Evolutionary conservation across 2,329 filamentous ascomycete species (phyloP).

Genomic region (Fusarium lyarnte): DNA sequence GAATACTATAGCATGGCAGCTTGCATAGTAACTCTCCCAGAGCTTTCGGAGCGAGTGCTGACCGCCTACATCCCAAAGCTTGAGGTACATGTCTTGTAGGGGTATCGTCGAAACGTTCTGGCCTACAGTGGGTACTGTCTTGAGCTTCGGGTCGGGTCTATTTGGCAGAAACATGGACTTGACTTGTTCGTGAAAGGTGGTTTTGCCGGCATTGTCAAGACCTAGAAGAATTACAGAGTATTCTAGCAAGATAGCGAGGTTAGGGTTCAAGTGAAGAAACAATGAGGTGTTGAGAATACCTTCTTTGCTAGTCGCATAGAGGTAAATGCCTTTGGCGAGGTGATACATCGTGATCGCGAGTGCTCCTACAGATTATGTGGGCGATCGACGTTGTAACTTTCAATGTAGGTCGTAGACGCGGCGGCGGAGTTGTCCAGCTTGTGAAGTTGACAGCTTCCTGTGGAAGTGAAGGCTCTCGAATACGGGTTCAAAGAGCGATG

Average conservation of each 20-base stretch:
- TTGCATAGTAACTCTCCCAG: slow-evolving; percentile 96
- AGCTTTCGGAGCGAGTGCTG: slow-evolving; percentile 88
- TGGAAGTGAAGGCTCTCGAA: background rate
- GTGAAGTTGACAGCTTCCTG: background rate
- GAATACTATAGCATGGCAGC: slow-evolving; percentile 96
- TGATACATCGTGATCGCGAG: slow-evolving; percentile 78
- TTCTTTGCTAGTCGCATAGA: slow-evolving; percentile 97
- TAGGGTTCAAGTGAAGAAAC: slow-evolving; percentile 9
- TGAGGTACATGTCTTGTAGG: slow-evolving; percentile 93
- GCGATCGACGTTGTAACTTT: background rate
- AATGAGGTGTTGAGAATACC: slow-evolving; percentile 60
- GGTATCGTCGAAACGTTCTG: slow-evolving; percentile 95
- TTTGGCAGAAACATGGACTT: slow-evolving; percentile 83
- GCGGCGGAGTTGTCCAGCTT: background rate
- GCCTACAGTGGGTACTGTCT: slow-evolving; percentile 95
- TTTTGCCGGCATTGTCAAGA: slow-evolving; percentile 98
- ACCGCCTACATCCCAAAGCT: slow-evolving; percentile 98
- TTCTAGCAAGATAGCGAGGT: slow-evolving; percentile 62
- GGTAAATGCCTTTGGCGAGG: slow-evolving; percentile 92
- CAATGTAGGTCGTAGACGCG: background rate
- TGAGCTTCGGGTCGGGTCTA: slow-evolving; percentile 71
- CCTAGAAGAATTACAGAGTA: slow-evolving; percentile 97
- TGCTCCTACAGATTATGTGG: background rate
- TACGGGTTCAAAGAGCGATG: background rate
- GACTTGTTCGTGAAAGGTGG: slow-evolving; percentile 96